Conservation (phyloP, 495 filamentous ascomycete species). For the Penicillium coprophilum region DNA sequence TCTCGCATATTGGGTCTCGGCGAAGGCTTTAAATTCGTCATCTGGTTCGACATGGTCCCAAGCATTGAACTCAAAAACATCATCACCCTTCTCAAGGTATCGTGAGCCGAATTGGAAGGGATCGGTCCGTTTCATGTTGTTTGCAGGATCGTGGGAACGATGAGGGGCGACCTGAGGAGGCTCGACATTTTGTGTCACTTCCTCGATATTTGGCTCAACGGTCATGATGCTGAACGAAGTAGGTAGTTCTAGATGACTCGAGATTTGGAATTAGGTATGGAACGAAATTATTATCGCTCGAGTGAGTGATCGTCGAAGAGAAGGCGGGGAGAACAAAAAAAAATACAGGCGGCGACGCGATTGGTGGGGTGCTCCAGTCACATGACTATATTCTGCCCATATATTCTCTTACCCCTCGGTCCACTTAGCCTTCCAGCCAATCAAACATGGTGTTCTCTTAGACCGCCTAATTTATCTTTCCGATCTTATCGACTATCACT, state of each 20-base stretch:
- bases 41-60: constrained; percentile 96
- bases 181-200: constrained; percentile 46
- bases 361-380: constrained; percentile 4
- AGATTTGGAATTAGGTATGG: neutral
- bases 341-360: constrained; percentile 4
- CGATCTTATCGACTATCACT: constrained; percentile 7
- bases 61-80: constrained; percentile 94
- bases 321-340: constrained; percentile 18
- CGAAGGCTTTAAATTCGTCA: constrained; percentile 76
- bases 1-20: constrained; percentile 73
- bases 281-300: constrained; percentile 6
- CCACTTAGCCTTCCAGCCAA: neutral
- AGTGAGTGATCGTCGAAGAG: neutral
- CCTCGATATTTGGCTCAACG: constrained; percentile 17
- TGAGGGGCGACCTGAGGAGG: constrained; percentile 43
- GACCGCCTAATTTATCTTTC: neutral
- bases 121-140: constrained; percentile 74
- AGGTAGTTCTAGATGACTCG: neutral
- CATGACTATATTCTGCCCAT: neutral
- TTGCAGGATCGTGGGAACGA: constrained; percentile 54
- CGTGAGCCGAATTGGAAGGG: constrained; percentile 96
- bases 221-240: constrained; percentile 24
- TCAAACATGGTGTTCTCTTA: rapidly evolving
- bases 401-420: neutral
- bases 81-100: constrained; percentile 72